These are phyloP conservation scores for Hortiboletus flavorubellus DNA, from an alignment of 768 basidiomycete species.

Conservation along the genomic window DNA sequence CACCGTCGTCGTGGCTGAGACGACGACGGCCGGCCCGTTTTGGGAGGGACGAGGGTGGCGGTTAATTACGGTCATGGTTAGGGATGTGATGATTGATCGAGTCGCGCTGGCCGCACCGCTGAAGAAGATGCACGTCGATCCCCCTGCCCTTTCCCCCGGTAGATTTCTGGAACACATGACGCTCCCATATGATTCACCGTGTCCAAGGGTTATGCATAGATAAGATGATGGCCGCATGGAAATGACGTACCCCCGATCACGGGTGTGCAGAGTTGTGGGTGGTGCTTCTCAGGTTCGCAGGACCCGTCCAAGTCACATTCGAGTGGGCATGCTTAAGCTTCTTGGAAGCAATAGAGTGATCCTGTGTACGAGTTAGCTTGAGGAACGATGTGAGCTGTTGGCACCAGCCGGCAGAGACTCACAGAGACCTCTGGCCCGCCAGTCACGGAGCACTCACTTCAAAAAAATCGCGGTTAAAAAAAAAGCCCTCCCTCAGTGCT, in stretches of 20 bases:
- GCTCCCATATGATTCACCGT: not conserved
- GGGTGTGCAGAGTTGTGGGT: not conserved
- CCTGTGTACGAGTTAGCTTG: too few relatives aligned
- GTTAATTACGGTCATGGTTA: not conserved
- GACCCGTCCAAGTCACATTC: not conserved
- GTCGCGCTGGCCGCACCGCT: not conserved
- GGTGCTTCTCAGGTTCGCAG: not conserved
- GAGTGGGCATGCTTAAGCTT: too few relatives aligned
- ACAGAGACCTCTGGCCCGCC: too few relatives aligned
- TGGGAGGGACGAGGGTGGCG: not conserved
- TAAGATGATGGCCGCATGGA: not conserved
- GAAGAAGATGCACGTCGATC: not conserved
- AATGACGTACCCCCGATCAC: not conserved
- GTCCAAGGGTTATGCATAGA: not conserved
- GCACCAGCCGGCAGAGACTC: too few relatives aligned
- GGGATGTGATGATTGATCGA: not conserved
- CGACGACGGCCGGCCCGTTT: not conserved
- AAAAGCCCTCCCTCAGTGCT: too few relatives aligned
- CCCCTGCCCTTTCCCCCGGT: too few relatives aligned
- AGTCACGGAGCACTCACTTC: too few relatives aligned
- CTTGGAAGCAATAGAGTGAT: too few relatives aligned
- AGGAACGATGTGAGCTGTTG: too few relatives aligned
- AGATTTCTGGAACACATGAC: not conserved
- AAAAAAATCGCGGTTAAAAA: too few relatives aligned
- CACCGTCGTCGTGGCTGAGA: not conserved